A percentile compares a stretch with the other conserved stretches of the same genome.
These are phyloP conservation scores for Colletotrichum paranaense DNA, from an alignment of 2,329 filamentous ascomycete species.

Conservation along the genomic window DNA sequence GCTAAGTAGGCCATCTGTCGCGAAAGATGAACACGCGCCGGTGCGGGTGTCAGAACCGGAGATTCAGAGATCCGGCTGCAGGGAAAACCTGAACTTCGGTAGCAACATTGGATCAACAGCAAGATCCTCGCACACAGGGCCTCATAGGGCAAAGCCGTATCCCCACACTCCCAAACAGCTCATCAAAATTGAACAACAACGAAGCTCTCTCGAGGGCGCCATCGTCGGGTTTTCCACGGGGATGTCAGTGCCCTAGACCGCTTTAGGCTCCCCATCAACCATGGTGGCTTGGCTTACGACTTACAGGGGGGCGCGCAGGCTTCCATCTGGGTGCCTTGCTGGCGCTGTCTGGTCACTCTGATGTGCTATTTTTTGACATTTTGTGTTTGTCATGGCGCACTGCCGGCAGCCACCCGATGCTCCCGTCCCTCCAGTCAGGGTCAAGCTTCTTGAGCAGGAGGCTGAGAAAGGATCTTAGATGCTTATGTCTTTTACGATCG, in stretches of 20 bases:
- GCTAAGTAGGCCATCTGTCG: neutral
- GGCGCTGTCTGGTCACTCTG: neutral
- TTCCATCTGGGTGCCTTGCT: neutral
- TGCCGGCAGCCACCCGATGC: neutral
- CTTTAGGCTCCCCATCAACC: neutral
- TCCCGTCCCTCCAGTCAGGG: neutral
- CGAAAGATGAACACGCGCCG: neutral
- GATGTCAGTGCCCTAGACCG: neutral
- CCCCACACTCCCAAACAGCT: neutral
- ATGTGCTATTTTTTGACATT: neutral
- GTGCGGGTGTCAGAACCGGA: neutral
- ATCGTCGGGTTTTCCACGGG: neutral
- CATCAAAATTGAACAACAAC: neutral
- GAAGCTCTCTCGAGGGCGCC: too few species aligned
- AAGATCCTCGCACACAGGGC: neutral
- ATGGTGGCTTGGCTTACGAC: slow-evolving; percentile 9
- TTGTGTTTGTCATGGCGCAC: neutral
- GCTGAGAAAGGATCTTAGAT: neutral
- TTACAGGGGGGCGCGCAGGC: neutral
- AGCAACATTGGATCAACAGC: neutral
- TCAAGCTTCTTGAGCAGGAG: neutral
- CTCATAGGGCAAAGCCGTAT: neutral
- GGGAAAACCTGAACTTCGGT: neutral
- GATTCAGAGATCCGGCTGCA: neutral
- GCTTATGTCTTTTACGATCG: neutral